Base-by-base conservation (phyloP, 371 early-diverging fungal genomes). In the Fennellomyces sp. region DNA sequence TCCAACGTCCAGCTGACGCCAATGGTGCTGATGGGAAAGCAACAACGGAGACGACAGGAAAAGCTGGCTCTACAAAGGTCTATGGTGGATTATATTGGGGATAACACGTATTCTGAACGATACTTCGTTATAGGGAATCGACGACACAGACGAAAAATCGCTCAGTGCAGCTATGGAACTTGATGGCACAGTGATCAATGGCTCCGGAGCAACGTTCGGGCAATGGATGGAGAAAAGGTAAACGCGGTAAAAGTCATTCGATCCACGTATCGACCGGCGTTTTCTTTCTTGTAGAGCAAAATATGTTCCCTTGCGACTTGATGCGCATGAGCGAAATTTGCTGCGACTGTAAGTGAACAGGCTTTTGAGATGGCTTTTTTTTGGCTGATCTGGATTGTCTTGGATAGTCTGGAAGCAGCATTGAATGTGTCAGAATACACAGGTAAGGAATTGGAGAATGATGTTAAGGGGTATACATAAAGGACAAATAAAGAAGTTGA, bases 241-340 rank as follows among this genome's bases (percentile, higher is more conserved):
- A 49, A 61, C 13, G 0, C 17, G n/a, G n/a, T n/a, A n/a, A n/a
- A n/a, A n/a, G n/a, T n/a, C n/a, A n/a, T n/a, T n/a, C n/a, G n/a
- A n/a, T n/a, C n/a, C n/a, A n/a, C n/a, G n/a, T n/a, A n/a, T n/a
- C n/a, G n/a, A n/a, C n/a, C n/a, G n/a, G n/a, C n/a, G n/a, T n/a
- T n/a, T n/a, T n/a, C n/a, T n/a, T n/a, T n/a, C n/a, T n/a, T 31
- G 26, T 89, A 72, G 82, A 15, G 80, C 96, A 53, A 94, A 94
- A 75, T 94, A 78, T 65, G 95, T 97, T 52, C 98, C 98, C 8
- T 66, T 98, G 66, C 90, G 98, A 33, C 76, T 98, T 65, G 86
- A 90, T 53, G 69, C 88, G 25, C 77, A 88, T 28, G 98, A 98
- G 75, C 88, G 98, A 60, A 95, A 93, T 64, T 85, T 82, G 45